These are phyloP conservation scores for Apiospora marii DNA, from an alignment of 2,329 filamentous ascomycete species.

Conservation along the genomic window DNA sequence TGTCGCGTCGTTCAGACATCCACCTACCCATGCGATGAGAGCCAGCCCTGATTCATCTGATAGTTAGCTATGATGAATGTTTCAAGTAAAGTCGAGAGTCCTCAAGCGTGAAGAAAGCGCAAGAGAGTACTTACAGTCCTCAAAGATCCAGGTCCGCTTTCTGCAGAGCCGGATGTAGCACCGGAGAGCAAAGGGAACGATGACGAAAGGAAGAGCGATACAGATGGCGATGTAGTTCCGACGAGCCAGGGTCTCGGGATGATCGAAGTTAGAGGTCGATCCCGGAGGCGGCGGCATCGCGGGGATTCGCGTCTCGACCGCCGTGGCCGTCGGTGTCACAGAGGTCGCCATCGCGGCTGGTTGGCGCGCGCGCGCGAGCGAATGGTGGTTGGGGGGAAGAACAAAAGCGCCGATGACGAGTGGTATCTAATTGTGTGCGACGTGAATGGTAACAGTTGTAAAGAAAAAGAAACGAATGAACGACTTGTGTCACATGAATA, in stretches of 20 bases:
- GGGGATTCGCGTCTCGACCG: conserved; percentile 7
- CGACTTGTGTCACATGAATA: too few species aligned
- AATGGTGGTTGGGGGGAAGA: not conserved
- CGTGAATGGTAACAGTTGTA: too few species aligned
- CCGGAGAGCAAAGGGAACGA: conserved; percentile 30
- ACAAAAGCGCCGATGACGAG: too few species aligned
- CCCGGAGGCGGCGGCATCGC: conserved; percentile 31
- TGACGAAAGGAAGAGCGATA: conserved; percentile 29
- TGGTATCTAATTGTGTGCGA: not conserved
- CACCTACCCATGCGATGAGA: not conserved
- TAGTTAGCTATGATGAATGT: not conserved
- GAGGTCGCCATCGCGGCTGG: conserved; percentile 31
- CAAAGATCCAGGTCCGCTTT: conserved; percentile 31
- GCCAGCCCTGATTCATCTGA: not conserved
- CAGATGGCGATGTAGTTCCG: conserved; percentile 29
- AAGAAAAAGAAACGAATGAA: too few species aligned
- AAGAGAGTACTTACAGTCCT: conserved; percentile 30
- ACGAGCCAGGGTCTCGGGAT: conserved; percentile 25
- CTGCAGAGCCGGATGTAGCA: conserved; percentile 30
- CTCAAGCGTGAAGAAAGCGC: conserved; percentile 4
- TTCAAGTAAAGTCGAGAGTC: not conserved
- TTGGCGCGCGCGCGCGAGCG: not conserved
- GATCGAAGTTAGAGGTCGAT: conserved; percentile 28
- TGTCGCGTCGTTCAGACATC: not conserved
- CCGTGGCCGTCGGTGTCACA: conserved; percentile 5